Conservation (phyloP, 352 stramenopile genomes). For the Phytophthora fragariae region DNA sequence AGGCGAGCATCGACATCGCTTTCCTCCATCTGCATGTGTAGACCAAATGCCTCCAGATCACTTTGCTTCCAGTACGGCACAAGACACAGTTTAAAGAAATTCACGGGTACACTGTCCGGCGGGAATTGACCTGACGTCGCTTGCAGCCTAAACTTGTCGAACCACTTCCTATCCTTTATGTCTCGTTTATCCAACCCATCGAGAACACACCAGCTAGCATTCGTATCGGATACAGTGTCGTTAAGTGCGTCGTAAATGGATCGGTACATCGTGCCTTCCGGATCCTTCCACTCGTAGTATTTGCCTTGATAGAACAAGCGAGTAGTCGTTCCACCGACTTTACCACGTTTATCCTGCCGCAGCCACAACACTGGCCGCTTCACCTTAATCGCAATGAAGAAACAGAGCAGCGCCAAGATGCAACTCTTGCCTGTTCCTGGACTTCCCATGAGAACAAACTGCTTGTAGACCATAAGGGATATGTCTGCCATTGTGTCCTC, state of each 20-base stretch:
- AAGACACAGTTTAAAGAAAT: conserved; percentile 1
- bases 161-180: background rate
- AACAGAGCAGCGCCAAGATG: conserved; percentile 18
- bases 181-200: conserved; percentile 2
- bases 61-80: conserved; percentile 11
- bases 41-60: background rate
- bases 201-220: conserved; percentile 13
- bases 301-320: conserved; percentile 20
- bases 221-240: too few relatives aligned
- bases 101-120: background rate
- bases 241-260: background rate
- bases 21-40: background rate
- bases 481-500: too few relatives aligned
- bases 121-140: conserved; percentile 2
- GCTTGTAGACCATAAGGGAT: conserved; percentile 1
- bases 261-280: background rate
- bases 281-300: conserved; percentile 10
- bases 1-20: conserved; percentile 4
- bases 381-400: conserved; percentile 7
- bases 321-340: background rate
- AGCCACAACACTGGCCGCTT: conserved; percentile 12
- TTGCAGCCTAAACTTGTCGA: conserved; percentile 1
- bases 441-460: conserved; percentile 12
- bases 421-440: conserved; percentile 15
- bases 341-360: background rate